Base-by-base conservation (phyloP, 441 rosid genomes). In the Rhodomyrtus psidioides region DNA sequence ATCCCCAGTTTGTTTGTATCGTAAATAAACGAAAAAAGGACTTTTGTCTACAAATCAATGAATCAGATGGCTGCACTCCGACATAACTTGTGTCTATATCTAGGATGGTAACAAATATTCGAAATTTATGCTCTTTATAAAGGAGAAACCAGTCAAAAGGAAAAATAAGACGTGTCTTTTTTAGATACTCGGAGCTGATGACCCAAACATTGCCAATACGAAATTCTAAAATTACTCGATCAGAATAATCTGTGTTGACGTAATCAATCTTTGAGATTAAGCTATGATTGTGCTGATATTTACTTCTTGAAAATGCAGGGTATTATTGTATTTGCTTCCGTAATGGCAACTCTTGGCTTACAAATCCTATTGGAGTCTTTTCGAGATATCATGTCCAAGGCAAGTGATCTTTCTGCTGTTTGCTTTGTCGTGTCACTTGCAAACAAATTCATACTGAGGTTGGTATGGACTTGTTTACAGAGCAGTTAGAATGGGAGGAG, bases 271-370 rank as follows among this genome's bases (percentile, higher is more conserved):
- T 16, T 28, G 42, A 16, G 24, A 60, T 76, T 76, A 23, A 7
- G 56, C 42, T 23, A n/a, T 7, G 0, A 17, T 19, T 51, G 2
- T 81, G 30, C 53, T 81, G 57, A 24, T 49, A 81, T 27, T 44
- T 26, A 58, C 17, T 55, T 12, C 51, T 27, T 21, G 51, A 6
- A 3, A 76, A 8, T 87, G 60, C 93, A 95, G 96, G 98, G 98
- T 3, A 95, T 95, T 82, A 90, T 92, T 88, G 96, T 95, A 86
- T 95, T 95, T 88, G 98, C 98, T 57, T 94, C 96, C 3, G 94
- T 92, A 19, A 95, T 95, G 95, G 95, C 98, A 62, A 92, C 95
- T 83, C 95, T 95, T 17, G 98, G 98, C 79, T 84, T 95, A 28
- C 98, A 95, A 87, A 91, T 95, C 26, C 84, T 95, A 53, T 87